A percentile compares a stretch with the other conserved stretches of the same genome.
phyloP scores from a whole-genome alignment of 768 basidiomycete genomes.

The Pleurotus tuoliensis region DNA sequence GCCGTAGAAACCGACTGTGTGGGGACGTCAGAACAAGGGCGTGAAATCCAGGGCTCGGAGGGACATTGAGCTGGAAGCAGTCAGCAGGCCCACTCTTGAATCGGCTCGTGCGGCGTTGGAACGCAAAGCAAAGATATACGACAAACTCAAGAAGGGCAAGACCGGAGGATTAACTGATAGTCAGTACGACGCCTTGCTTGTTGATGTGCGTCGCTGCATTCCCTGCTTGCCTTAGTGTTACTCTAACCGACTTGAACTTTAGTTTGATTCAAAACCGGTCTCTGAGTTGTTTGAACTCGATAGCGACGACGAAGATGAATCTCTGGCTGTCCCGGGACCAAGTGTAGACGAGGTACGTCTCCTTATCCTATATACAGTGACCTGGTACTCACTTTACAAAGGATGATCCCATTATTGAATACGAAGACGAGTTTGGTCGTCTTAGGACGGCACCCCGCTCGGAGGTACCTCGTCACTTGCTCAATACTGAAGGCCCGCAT shows the following conservation, averaged over 20 bases:
- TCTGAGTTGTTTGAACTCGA: constrained; percentile 57
- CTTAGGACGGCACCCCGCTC: constrained; percentile 63
- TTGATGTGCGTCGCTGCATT: constrained; percentile 58
- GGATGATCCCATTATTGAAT: constrained; percentile 80
- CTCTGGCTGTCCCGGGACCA: constrained; percentile 54
- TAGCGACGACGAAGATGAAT: constrained; percentile 78
- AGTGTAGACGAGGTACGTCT: constrained; percentile 35
- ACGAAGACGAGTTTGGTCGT: constrained; percentile 87
- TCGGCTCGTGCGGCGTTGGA: constrained; percentile 68
- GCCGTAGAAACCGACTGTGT: constrained; percentile 69
- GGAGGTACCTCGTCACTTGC: constrained; percentile 69
- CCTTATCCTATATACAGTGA: not conserved
- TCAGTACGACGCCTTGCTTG: constrained; percentile 68
- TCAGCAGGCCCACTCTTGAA: constrained; percentile 69
- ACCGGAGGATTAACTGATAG: constrained; percentile 72
- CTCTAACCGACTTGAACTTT: constrained; percentile 1
- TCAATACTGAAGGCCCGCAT: constrained; percentile 42
- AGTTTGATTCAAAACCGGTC: constrained; percentile 65
- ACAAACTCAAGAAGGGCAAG: constrained; percentile 74
- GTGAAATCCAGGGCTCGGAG: constrained; percentile 58
- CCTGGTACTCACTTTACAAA: constrained; percentile 19
- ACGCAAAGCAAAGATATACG: constrained; percentile 77
- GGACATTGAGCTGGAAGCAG: constrained; percentile 67
- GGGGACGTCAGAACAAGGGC: constrained; percentile 76
- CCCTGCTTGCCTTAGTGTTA: not conserved